Conservation (phyloP, 2,329 filamentous ascomycete species). For the Celoporthe dispersa region DNA sequence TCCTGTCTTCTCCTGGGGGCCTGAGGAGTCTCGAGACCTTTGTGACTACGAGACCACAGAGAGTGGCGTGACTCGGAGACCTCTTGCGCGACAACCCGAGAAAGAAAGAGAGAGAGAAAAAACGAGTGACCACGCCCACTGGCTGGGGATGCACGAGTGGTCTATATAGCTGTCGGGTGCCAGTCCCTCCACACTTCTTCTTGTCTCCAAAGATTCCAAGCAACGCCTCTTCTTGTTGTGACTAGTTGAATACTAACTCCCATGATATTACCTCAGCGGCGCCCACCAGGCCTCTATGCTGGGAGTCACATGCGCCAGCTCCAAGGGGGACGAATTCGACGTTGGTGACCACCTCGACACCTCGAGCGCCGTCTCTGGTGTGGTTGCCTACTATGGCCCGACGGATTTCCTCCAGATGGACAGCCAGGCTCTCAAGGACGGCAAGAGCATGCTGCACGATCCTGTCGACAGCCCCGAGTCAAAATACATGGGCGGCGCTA, state of each 20-base stretch:
- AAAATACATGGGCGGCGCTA: constrained; percentile 18
- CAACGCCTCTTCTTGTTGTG: neutral
- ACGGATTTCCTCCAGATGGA: constrained; percentile 29
- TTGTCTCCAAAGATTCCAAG: neutral
- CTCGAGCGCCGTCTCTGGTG: constrained; percentile 25
- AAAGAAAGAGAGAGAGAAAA: neutral
- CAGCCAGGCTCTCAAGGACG: constrained; percentile 10
- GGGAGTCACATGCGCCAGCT: constrained; percentile 18
- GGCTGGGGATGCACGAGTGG: neutral
- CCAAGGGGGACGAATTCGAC: constrained; percentile 24
- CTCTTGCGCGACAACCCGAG: neutral
- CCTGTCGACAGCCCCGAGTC: constrained; percentile 25
- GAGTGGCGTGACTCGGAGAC: neutral
- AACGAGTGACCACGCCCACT: neutral
- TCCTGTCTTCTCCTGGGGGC: neutral
- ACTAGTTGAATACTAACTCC: neutral
- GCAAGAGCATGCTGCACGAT: constrained; percentile 21
- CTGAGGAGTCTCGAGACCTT: neutral
- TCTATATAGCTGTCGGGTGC: too few species aligned
- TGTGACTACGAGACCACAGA: neutral
- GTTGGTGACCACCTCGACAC: constrained; percentile 25
- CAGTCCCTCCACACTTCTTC: too few species aligned
- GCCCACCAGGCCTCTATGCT: constrained; percentile 26
- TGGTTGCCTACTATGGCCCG: constrained; percentile 27
- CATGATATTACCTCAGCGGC: constrained; percentile 10